Evolutionary conservation across 257 asterid genomes (phyloP).

Genomic region (Orobanche coerulescens): DNA sequence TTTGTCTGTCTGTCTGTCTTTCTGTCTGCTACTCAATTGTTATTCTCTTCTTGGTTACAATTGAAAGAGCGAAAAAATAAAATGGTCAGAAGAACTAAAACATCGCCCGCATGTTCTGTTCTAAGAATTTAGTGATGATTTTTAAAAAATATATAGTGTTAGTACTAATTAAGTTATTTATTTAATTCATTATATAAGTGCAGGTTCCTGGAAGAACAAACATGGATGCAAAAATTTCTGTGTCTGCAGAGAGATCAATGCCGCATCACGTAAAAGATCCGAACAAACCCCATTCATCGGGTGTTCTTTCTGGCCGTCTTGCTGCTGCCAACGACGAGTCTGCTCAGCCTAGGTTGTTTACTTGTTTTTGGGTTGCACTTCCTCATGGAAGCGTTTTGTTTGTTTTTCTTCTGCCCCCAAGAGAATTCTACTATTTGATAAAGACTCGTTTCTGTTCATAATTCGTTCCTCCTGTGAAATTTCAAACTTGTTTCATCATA

Average conservation of each 20-base stretch:
- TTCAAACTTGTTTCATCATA: background rate
- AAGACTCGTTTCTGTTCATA: background rate
- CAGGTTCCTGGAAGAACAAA: conserved; percentile 48
- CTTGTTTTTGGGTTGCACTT: background rate
- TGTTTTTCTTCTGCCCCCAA: too few relatives aligned
- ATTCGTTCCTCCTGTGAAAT: background rate
- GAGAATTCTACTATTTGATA: too few relatives aligned
- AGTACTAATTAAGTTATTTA: conserved; percentile 14
- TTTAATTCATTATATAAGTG: conserved; percentile 27
- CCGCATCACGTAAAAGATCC: conserved; percentile 34
- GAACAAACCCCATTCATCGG: conserved; percentile 41
- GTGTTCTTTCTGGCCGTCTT: conserved; percentile 35
- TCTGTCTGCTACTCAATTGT: conserved; percentile 4
- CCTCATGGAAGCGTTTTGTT: too few relatives aligned
- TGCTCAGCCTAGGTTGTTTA: conserved; percentile 52
- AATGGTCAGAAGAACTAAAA: conserved; percentile 7
- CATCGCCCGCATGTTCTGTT: conserved; percentile 25
- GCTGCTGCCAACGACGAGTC: conserved; percentile 41
- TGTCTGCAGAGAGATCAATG: conserved; percentile 40
- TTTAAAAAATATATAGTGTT: conserved; percentile 17
- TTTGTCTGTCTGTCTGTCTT: conserved; percentile 9
- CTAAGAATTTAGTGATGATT: conserved; percentile 28
- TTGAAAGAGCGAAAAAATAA: background rate
- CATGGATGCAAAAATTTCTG: conserved; percentile 46
- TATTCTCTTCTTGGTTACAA: background rate